Evolutionary conservation across 108 stramenopile species (phyloP).

Genomic region (Mediolabrus comicus): DNA sequence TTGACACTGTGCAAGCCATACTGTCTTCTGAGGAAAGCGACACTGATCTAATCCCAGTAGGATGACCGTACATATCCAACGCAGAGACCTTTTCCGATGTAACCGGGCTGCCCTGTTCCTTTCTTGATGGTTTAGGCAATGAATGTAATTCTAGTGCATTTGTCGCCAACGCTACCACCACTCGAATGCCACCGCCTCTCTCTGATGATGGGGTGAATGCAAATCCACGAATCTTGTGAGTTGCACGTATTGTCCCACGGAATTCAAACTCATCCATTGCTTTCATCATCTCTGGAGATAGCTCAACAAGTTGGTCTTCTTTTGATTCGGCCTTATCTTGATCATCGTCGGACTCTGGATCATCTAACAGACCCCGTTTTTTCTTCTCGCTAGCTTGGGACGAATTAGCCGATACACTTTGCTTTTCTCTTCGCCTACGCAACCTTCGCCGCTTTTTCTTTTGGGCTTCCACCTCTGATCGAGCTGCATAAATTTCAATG

Average conservation of each 20-base stretch:
- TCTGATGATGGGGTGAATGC: slow-evolving; percentile 61
- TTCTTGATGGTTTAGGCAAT: slow-evolving; percentile 41
- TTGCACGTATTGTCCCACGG: slow-evolving; percentile 66
- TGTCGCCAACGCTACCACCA: slow-evolving; percentile 84
- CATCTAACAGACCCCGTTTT: slow-evolving; percentile 82
- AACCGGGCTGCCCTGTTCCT: slow-evolving; percentile 14
- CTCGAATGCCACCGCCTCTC: slow-evolving; percentile 59
- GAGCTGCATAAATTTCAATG: slow-evolving; percentile 81
- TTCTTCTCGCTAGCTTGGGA: slow-evolving; percentile 18
- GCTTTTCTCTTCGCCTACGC: slow-evolving; percentile 70
- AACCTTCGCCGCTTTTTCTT: slow-evolving; percentile 86
- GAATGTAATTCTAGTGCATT: slow-evolving; percentile 91
- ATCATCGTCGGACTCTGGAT: slow-evolving; percentile 61
- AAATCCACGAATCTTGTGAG: slow-evolving; percentile 86
- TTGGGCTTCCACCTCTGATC: slow-evolving; percentile 62
- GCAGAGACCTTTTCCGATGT: slow-evolving; percentile 47
- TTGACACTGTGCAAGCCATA: slow-evolving; percentile 87
- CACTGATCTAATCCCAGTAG: slow-evolving; percentile 93
- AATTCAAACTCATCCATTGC: slow-evolving; percentile 95
- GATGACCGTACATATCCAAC: slow-evolving; percentile 92
- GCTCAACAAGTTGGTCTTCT: slow-evolving; percentile 5
- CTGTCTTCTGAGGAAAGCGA: slow-evolving; percentile 86
- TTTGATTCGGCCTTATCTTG: slow-evolving; percentile 41
- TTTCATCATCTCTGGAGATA: slow-evolving; percentile 55
- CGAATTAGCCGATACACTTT: slow-evolving; percentile 40